Conservation (phyloP, 345 rosid genomes). For the Lumnitzera littorea region DNA sequence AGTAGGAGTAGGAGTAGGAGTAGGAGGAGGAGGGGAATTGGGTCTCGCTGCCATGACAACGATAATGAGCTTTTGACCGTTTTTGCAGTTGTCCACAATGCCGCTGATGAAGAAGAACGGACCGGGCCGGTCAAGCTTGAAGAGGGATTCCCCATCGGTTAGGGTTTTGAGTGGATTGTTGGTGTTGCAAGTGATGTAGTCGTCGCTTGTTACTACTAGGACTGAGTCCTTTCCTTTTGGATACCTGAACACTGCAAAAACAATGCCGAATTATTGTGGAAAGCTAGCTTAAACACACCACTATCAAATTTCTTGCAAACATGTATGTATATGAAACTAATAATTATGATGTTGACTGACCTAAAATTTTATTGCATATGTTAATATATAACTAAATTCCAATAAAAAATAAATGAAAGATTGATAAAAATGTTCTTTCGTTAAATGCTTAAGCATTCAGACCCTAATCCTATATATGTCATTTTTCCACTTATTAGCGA, state of each 20-base stretch:
- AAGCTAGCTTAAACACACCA: background rate
- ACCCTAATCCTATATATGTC: no score
- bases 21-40: constrained; percentile 16
- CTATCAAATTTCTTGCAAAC: no score
- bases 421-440: no score
- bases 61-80: constrained; percentile 49
- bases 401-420: no score
- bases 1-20: constrained; percentile 18
- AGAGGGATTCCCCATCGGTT: constrained; percentile 49
- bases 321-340: no score
- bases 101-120: constrained; percentile 83
- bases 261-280: background rate
- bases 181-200: constrained; percentile 51
- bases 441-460: no score
- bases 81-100: constrained; percentile 48
- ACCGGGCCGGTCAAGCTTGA: constrained; percentile 58
- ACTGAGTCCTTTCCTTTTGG: constrained; percentile 67
- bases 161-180: constrained; percentile 36
- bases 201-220: constrained; percentile 43
- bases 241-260: constrained; percentile 60
- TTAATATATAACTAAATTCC: no score
- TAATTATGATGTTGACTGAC: no score
- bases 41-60: constrained; percentile 55
- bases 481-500: no score
- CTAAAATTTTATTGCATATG: no score